These are phyloP conservation scores for Auricularia auricula-judae DNA, from an alignment of 768 basidiomycete species.

Conservation along the genomic window DNA sequence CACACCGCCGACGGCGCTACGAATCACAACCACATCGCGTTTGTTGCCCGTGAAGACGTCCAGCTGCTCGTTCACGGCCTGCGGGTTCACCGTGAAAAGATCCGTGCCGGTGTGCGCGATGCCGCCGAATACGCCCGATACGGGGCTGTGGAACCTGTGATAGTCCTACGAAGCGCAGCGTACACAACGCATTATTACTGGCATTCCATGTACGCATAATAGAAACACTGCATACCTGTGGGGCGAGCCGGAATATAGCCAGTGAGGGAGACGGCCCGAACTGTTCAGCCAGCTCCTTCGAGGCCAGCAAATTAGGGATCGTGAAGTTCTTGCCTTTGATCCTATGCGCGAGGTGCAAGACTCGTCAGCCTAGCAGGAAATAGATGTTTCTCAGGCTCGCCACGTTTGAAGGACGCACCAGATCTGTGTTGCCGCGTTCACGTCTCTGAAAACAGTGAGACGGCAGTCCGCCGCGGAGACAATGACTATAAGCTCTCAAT, in stretches of 20 bases:
- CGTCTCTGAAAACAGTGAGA: slow-evolving; percentile 52
- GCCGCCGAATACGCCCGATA: background rate
- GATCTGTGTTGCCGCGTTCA: slow-evolving; percentile 50
- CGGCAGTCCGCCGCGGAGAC: slow-evolving; percentile 66
- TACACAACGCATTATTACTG: slow-evolving; percentile 21
- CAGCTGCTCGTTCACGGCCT: slow-evolving; percentile 59
- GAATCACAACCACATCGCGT: slow-evolving; percentile 42
- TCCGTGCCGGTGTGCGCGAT: background rate
- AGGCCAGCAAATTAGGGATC: slow-evolving; percentile 42
- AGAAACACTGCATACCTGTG: slow-evolving; percentile 79
- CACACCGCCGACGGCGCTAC: slow-evolving; percentile 27
- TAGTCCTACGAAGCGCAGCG: slow-evolving; percentile 24
- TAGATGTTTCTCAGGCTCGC: background rate
- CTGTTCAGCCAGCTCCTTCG: slow-evolving; percentile 26
- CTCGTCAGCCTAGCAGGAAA: background rate
- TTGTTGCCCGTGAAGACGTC: slow-evolving; percentile 58
- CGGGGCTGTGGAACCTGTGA: slow-evolving; percentile 30
- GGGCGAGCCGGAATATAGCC: slow-evolving; percentile 67
- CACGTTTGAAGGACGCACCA: slow-evolving; percentile 34
- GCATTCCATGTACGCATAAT: slow-evolving; percentile 48
- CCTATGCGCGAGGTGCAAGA: slow-evolving; percentile 20
- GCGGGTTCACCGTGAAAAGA: slow-evolving; percentile 49
- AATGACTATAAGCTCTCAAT: slow-evolving; percentile 22
- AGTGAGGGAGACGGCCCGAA: slow-evolving; percentile 22
- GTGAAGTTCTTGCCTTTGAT: slow-evolving; percentile 64